Base-by-base conservation (phyloP, 768 basidiomycete genomes). In the Atractiella rhizophila region DNA sequence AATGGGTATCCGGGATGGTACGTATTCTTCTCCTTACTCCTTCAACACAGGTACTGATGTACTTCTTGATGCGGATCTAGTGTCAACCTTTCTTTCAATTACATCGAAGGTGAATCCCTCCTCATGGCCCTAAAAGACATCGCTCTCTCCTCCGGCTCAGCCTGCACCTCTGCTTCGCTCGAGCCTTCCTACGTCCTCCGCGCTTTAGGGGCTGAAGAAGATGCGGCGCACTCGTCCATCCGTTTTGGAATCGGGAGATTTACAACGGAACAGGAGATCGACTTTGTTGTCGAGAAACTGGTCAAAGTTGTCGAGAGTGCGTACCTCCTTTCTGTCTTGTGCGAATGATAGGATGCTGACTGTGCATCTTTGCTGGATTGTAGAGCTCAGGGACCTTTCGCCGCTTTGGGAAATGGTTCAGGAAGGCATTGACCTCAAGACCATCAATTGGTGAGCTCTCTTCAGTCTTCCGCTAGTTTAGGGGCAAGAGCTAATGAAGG, bases 381-480 rank as follows among this genome's bases (percentile, higher is more conserved):
- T 28, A 44, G 43, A 68, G 48, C 67, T 98, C 48, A 71, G 88
- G 37, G 88, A 98, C 46, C 83, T 98, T 81, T 86, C 82, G 55
- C 91, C 91, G 26, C 61, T 98, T 40, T 98, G 88, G 88, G 91
- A 98, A 63, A 94, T 98, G 86, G 86, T 96, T 13, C 83, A 91
- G 61, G 91, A 96, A 57, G 88, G 88, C 31, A 86, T 96, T 45
- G 91, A 98, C 58, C 70, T 96, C 51, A 83, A 73, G 56, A 67
- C 76, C 15, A 98, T 96, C 57, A 70, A 94, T 19, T 51, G 49
- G 49, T 42, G 13, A 39, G 40, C n/a, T n/a, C n/a, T n/a, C n/a
- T n/a, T n/a, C n/a, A n/a, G n/a, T n/a, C n/a, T n/a, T n/a, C n/a
- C n/a, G n/a, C n/a, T n/a, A n/a, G n/a, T n/a, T n/a, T n/a, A n/a